phyloP scores from a whole-genome alignment of 495 filamentous ascomycete genomes.

The Alectoria sarmentosa region DNA sequence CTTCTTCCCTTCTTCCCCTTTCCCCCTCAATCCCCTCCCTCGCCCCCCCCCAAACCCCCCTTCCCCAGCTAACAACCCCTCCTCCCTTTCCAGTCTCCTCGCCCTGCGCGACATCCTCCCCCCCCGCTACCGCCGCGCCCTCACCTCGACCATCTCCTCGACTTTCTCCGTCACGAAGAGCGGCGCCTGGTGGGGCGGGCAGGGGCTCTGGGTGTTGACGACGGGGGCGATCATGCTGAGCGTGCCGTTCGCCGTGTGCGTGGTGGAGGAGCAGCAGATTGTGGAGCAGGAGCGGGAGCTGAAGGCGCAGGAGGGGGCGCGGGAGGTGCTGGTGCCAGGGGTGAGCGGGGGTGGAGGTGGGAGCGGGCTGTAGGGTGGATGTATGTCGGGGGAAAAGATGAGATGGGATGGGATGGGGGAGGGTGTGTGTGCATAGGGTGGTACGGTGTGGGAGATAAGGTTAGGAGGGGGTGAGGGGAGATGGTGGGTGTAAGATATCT shows the following conservation, averaged over 20 bases:
- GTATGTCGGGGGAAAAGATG: background rate
- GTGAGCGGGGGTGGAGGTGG: background rate
- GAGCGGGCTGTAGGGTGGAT: constrained; percentile 14
- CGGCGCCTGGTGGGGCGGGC: constrained; percentile 63
- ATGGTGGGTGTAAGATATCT: constrained; percentile 17
- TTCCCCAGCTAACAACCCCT: constrained; percentile 38
- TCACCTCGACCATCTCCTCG: constrained; percentile 24
- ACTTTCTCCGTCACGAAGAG: constrained; percentile 52
- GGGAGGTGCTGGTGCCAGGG: constrained; percentile 44
- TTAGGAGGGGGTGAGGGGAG: background rate
- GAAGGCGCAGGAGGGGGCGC: constrained; percentile 77
- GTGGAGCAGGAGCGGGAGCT: constrained; percentile 95
- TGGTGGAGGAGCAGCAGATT: constrained; percentile 91
- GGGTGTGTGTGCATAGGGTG: background rate
- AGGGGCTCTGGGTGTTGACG: constrained; percentile 78
- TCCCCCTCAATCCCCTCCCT: constrained; percentile 27
- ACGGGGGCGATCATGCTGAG: constrained; percentile 83
- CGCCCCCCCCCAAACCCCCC: constrained; percentile 50
- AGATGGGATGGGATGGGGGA: background rate
- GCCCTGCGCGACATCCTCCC: constrained; percentile 92
- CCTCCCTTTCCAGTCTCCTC: constrained; percentile 44
- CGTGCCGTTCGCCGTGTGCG: constrained; percentile 87
- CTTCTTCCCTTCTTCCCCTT: constrained; percentile 33
- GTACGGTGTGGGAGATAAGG: background rate
- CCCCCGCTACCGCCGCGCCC: constrained; percentile 60